Conservation (phyloP, 352 stramenopile species). For the Phytophthora meadii region DNA sequence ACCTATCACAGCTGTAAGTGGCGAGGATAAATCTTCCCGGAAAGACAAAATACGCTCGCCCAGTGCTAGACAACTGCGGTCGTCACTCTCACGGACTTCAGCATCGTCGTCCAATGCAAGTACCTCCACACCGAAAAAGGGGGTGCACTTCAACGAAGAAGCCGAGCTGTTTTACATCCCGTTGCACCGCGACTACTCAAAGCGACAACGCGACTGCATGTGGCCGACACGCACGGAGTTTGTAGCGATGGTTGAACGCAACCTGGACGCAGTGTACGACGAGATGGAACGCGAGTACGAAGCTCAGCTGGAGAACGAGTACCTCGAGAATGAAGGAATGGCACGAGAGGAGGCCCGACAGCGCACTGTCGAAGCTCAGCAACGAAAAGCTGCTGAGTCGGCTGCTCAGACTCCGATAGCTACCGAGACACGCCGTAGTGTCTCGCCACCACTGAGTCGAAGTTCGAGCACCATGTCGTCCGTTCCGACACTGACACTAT, state of each 20-base stretch:
- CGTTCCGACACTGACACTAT: conserved; percentile 55
- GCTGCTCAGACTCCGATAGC: conserved; percentile 32
- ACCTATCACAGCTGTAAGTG: conserved; percentile 37
- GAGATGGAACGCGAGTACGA: conserved; percentile 90
- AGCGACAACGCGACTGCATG: conserved; percentile 87
- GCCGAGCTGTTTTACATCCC: conserved; percentile 90
- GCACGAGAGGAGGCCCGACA: conserved; percentile 67
- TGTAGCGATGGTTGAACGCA: conserved; percentile 89
- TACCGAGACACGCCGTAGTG: conserved; percentile 23
- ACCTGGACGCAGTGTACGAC: conserved; percentile 86
- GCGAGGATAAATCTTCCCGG: conserved; percentile 34
- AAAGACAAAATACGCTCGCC: conserved; percentile 17
- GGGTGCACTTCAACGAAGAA: conserved; percentile 77
- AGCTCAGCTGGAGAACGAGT: conserved; percentile 67
- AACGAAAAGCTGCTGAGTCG: conserved; percentile 29
- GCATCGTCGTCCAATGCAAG: conserved; percentile 20
- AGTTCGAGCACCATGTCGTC: conserved; percentile 38
- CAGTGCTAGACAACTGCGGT: conserved; percentile 22
- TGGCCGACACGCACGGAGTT: conserved; percentile 87
- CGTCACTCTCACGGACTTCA: conserved; percentile 35
- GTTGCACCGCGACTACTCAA: conserved; percentile 84
- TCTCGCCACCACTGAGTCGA: conserved; percentile 47
- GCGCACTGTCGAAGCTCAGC: conserved; percentile 48
- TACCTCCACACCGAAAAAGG: conserved; percentile 34
- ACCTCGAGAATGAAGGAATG: conserved; percentile 78